Percentiles rank a stretch among this genome's conserved stretches.
phyloP scores from a whole-genome alignment of 225 moss, liverwort and hornwort genomes.

The Sphagnum contortum region DNA sequence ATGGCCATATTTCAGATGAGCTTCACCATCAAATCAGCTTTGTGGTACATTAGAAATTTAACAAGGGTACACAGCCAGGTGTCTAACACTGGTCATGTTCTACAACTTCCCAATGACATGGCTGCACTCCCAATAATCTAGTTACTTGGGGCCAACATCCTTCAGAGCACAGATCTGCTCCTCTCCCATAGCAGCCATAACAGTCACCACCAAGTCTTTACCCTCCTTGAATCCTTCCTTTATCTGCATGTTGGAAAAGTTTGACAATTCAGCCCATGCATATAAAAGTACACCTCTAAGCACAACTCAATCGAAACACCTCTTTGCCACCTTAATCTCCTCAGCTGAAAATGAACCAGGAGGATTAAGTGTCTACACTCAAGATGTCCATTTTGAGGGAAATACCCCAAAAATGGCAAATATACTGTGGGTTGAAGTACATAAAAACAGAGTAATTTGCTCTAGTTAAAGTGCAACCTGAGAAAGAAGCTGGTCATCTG shows the following conservation, averaged over 20 bases:
- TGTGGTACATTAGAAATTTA: slow-evolving; percentile 24
- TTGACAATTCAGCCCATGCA: too few species aligned
- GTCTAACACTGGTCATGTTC: slow-evolving; percentile 7
- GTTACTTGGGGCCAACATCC: slow-evolving; percentile 73
- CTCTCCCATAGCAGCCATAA: slow-evolving; percentile 96
- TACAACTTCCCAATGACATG: neutral
- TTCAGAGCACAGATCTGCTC: slow-evolving; percentile 96
- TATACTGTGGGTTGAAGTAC: too few species aligned
- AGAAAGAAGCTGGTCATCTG: too few species aligned
- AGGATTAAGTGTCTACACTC: too few species aligned
- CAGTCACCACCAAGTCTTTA: slow-evolving; percentile 88
- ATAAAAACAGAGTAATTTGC: too few species aligned
- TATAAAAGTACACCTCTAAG: too few species aligned
- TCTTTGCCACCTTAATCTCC: too few species aligned
- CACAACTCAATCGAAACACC: too few species aligned
- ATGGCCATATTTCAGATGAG: slow-evolving; percentile 22
- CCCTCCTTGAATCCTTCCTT: slow-evolving; percentile 84
- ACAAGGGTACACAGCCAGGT: slow-evolving; percentile 20
- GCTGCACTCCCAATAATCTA: slow-evolving; percentile 14
- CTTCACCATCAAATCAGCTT: slow-evolving; percentile 31
- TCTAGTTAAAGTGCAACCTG: too few species aligned
- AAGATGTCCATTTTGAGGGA: too few species aligned
- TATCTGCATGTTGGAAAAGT: slow-evolving; percentile 31
- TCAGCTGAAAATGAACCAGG: too few species aligned
- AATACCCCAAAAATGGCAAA: too few species aligned